Conservation (phyloP, 73 alveolate genomes). For the Tetrahymena borealis region DNA sequence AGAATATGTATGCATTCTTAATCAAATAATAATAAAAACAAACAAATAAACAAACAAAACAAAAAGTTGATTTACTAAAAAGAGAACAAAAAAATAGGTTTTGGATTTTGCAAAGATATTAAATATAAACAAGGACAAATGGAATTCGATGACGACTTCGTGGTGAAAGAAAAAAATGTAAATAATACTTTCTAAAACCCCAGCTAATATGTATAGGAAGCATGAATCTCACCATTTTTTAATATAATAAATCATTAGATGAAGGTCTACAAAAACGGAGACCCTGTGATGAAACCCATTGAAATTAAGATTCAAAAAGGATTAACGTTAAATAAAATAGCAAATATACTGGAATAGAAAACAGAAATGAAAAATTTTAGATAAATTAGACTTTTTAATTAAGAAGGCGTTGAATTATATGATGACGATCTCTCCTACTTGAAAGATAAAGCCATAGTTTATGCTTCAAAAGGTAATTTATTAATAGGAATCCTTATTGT, state of each 20-base stretch:
- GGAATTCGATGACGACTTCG: not conserved
- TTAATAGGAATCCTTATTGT: not conserved
- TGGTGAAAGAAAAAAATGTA: not conserved
- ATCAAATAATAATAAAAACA: too few relatives aligned
- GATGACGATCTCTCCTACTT: not conserved
- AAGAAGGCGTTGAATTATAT: not conserved
- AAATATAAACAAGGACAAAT: not conserved
- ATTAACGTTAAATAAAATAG: not conserved
- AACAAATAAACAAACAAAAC: too few relatives aligned
- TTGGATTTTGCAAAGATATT: not conserved
- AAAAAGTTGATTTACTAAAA: not conserved
- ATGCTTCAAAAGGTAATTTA: not conserved
- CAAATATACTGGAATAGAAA: not conserved
- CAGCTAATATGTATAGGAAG: too few relatives aligned
- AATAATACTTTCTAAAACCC: not conserved
- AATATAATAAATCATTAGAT: too few relatives aligned
- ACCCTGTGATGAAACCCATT: not conserved
- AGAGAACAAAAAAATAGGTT: not conserved
- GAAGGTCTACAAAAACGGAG: not conserved
- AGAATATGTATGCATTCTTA: too few relatives aligned
- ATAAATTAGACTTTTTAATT: not conserved
- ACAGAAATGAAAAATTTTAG: not conserved
- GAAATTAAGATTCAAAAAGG: not conserved
- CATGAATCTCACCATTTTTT: too few relatives aligned
- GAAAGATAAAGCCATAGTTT: not conserved